A percentile compares a stretch with the other conserved stretches of the same genome.
These are phyloP conservation scores for Mycena galopus DNA, from an alignment of 768 basidiomycete species.

Conservation along the genomic window DNA sequence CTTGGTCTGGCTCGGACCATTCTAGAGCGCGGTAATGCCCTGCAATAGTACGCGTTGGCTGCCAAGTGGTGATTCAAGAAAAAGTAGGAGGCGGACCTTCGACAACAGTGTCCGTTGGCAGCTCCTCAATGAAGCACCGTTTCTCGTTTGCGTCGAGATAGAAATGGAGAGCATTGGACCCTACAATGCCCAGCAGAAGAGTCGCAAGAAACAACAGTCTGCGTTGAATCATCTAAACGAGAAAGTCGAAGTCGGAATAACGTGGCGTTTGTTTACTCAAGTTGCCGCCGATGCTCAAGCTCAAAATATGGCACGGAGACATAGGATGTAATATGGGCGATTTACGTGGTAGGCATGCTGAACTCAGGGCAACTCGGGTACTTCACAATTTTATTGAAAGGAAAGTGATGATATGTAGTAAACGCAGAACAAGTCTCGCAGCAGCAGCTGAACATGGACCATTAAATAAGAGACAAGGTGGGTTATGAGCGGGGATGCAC, in stretches of 20 bases:
- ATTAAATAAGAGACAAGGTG: neutral
- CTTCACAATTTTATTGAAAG: conserved; percentile 5
- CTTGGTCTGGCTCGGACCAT: conserved; percentile 82
- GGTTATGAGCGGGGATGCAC: neutral
- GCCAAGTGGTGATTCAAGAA: neutral
- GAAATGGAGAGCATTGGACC: conserved; percentile 88
- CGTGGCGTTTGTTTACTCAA: conserved; percentile 28
- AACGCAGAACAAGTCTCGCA: neutral
- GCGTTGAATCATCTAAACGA: conserved; percentile 37
- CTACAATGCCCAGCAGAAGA: conserved; percentile 56
- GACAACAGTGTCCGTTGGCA: conserved; percentile 94
- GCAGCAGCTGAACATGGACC: neutral
- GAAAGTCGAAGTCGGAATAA: neutral
- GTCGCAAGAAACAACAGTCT: conserved; percentile 47
- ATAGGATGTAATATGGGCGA: too few species aligned
- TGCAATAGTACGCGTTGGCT: conserved; percentile 49
- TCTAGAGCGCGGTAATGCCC: conserved; percentile 95
- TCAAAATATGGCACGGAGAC: too few species aligned
- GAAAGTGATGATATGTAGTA: neutral
- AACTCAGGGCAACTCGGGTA: too few species aligned
- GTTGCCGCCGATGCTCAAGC: neutral
- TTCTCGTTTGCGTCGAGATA: conserved; percentile 96
- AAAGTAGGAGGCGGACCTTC: conserved; percentile 75
- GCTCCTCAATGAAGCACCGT: conserved; percentile 96
- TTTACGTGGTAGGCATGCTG: too few species aligned